Conservation (phyloP, 495 filamentous ascomycete genomes). For the Aspergillus taichungensis region DNA sequence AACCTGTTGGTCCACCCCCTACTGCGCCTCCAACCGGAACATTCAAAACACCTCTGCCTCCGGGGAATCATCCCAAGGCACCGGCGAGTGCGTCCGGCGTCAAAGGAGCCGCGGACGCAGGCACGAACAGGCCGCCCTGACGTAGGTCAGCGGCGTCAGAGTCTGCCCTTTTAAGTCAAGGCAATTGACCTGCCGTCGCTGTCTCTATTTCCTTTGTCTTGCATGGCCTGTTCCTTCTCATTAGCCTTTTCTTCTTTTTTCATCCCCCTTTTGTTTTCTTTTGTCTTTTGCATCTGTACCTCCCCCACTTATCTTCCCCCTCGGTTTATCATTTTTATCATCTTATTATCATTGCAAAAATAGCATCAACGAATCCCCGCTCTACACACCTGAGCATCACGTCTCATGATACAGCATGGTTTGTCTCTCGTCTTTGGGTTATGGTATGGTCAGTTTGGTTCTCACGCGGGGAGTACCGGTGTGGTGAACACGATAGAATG, state of each 20-base stretch:
- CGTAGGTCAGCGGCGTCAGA: not conserved
- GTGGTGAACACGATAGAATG: too few species aligned
- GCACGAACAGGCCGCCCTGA: slow-evolving; percentile 31
- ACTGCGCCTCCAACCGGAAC: slow-evolving; percentile 27
- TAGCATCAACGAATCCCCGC: slow-evolving; percentile 24
- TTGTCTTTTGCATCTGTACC: slow-evolving; percentile 6
- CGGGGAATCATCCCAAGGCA: slow-evolving; percentile 20
- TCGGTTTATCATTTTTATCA: not conserved
- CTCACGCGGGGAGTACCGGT: too few species aligned
- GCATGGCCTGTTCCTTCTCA: slow-evolving; percentile 4
- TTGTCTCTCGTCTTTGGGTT: too few species aligned
- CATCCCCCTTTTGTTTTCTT: not conserved
- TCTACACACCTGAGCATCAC: slow-evolving; percentile 16
- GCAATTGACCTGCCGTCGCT: too few species aligned
- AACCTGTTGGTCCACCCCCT: slow-evolving; percentile 25
- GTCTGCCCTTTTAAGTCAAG: not conserved
- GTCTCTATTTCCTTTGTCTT: slow-evolving; percentile 2
- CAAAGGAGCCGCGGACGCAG: slow-evolving; percentile 21
- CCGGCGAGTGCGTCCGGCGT: slow-evolving; percentile 9
- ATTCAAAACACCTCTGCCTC: slow-evolving; percentile 27
- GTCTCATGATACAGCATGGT: not conserved
- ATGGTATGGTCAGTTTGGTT: too few species aligned
- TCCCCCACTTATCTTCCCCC: slow-evolving; percentile 4
- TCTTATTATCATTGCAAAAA: slow-evolving; percentile 6
- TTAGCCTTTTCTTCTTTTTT: slow-evolving; percentile 6